Conservation (phyloP, 176 grass and related monocot species). For the Zea luxurians region DNA sequence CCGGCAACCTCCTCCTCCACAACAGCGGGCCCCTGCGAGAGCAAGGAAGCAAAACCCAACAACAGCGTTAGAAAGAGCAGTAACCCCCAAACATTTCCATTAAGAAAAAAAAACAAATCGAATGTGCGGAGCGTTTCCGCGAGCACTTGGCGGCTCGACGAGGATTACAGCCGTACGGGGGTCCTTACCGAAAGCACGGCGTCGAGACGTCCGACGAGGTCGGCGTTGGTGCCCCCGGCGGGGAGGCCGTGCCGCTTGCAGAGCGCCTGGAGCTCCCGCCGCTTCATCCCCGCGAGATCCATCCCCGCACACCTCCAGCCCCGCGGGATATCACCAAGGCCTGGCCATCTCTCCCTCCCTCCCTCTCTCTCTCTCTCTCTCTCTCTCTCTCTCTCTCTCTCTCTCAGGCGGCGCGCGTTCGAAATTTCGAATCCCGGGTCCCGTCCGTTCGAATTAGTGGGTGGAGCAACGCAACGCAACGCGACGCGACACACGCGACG, state of each 20-base stretch:
- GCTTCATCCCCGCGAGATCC: slow-evolving; percentile 47
- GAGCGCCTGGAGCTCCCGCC: slow-evolving; percentile 55
- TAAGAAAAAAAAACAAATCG: not conserved
- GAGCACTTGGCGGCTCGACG: not conserved
- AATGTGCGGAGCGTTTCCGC: not conserved
- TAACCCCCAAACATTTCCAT: not conserved
- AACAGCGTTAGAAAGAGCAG: not conserved
- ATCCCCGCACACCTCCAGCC: not conserved
- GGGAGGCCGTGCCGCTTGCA: slow-evolving; percentile 58
- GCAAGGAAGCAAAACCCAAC: not conserved
- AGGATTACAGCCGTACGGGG: too few relatives aligned
- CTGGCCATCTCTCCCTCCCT: not conserved
- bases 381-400: not conserved
- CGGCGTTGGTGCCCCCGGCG: slow-evolving; percentile 40
- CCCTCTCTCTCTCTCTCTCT: too few relatives aligned
- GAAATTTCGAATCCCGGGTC: not conserved
- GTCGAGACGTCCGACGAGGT: not conserved
- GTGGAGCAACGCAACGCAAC: too few relatives aligned
- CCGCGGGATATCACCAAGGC: not conserved
- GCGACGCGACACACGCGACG: too few relatives aligned
- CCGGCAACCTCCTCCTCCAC: not conserved
- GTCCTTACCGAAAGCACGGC: slow-evolving; percentile 29
- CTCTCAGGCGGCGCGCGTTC: too few relatives aligned
- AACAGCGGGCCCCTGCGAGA: slow-evolving; percentile 5
- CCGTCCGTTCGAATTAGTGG: not conserved